phyloP scores from a whole-genome alignment of 1,139 yeast species.

The Eremothecium sinecaudum region DNA sequence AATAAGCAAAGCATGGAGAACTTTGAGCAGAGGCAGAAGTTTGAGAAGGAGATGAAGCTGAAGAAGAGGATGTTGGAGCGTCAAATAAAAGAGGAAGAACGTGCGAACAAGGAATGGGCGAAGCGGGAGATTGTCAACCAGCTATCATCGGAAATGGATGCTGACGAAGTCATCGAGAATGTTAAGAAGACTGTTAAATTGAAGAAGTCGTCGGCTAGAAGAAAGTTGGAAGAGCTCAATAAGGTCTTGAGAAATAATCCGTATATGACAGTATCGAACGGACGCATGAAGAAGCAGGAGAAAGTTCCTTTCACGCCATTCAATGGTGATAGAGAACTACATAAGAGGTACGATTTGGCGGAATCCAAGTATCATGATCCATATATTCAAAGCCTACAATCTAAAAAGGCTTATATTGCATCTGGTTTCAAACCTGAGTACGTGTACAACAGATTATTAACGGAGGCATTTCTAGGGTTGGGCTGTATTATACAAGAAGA shows the following conservation, averaged over 20 bases:
- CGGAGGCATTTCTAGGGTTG: conserved; percentile 83
- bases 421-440: conserved; percentile 71
- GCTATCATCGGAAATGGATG: conserved; percentile 45
- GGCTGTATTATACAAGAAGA: conserved; percentile 72
- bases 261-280: conserved; percentile 22
- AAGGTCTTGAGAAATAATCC: conserved; percentile 33
- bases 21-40: conserved; percentile 43
- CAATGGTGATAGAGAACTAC: conserved; percentile 69
- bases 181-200: conserved; percentile 50
- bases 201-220: conserved; percentile 57
- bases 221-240: conserved; percentile 57
- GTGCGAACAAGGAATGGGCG: conserved; percentile 48
- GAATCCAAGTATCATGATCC: conserved; percentile 48
- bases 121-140: conserved; percentile 63
- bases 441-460: conserved; percentile 68
- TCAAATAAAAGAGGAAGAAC: conserved; percentile 62
- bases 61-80: conserved; percentile 56
- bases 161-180: conserved; percentile 41
- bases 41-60: conserved; percentile 48
- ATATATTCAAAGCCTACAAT: conserved; percentile 47
- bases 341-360: conserved; percentile 37
- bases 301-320: conserved; percentile 80
- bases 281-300: conserved; percentile 18
- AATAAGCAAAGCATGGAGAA: conserved; percentile 57
- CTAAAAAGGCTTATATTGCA: conserved; percentile 64